phyloP scores from a whole-genome alignment of 495 filamentous ascomycete genomes.

The Thermothielavioides terrestris region DNA sequence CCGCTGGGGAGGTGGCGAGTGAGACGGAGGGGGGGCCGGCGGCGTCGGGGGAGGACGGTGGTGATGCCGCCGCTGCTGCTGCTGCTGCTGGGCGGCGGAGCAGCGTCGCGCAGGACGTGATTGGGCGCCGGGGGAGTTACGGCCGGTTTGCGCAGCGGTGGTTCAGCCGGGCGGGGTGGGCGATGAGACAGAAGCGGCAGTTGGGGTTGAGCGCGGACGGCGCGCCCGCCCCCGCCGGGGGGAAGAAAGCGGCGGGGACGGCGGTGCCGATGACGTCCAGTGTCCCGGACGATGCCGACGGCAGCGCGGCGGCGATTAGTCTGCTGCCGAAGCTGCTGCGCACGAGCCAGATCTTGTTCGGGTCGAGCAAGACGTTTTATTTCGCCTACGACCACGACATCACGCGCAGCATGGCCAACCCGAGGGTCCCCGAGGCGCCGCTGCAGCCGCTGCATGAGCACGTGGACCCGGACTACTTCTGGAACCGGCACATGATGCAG shows the following conservation, averaged over 20 bases:
- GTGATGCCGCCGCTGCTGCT: slow-evolving; percentile 29
- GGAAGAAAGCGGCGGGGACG: slow-evolving; percentile 1
- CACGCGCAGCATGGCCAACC: slow-evolving; percentile 53
- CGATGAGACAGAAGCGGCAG: slow-evolving; percentile 45
- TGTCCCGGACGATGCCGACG: slow-evolving; percentile 24
- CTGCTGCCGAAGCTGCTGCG: slow-evolving; percentile 77
- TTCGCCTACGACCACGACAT: slow-evolving; percentile 90
- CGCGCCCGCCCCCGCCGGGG: slow-evolving; percentile 3
- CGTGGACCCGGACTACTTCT: slow-evolving; percentile 81
- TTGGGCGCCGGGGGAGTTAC: slow-evolving; percentile 66
- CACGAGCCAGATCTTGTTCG: slow-evolving; percentile 71
- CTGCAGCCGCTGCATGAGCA: slow-evolving; percentile 55
- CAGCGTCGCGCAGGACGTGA: slow-evolving; percentile 75
- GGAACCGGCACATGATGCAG: slow-evolving; percentile 70
- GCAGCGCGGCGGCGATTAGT: slow-evolving; percentile 27
- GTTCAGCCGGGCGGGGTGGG: slow-evolving; percentile 79
- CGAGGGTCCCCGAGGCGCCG: slow-evolving; percentile 26
- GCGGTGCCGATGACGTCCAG: slow-evolving; percentile 13
- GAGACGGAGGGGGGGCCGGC: slow-evolving; percentile 14
- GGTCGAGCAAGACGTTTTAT: slow-evolving; percentile 73
- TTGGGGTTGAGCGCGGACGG: slow-evolving; percentile 47
- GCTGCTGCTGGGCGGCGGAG: slow-evolving; percentile 29
- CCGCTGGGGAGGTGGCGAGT: slow-evolving; percentile 27
- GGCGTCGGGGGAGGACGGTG: no score
- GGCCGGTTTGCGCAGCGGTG: slow-evolving; percentile 81